These are phyloP conservation scores for Penicillium malachiteum DNA, from an alignment of 495 filamentous ascomycete genomes.

Conservation along the genomic window DNA sequence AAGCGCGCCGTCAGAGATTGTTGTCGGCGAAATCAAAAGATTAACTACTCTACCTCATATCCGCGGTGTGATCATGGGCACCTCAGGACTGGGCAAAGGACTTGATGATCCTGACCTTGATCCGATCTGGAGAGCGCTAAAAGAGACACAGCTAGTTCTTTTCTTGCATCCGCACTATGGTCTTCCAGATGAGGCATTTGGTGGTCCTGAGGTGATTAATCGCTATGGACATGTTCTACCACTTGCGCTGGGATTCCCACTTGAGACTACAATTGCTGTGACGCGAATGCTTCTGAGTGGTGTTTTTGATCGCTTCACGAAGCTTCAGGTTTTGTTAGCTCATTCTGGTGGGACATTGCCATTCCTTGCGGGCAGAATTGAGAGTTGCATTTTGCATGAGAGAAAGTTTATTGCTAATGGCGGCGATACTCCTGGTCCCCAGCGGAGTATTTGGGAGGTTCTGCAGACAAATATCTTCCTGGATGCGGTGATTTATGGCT, in stretches of 20 bases:
- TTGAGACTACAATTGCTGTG: conserved; percentile 92
- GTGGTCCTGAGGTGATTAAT: conserved; percentile 47
- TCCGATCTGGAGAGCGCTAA: conserved; percentile 66
- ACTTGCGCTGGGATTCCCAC: conserved; percentile 82
- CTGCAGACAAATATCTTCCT: conserved; percentile 84
- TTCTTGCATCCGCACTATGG: conserved; percentile 97
- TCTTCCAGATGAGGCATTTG: conserved; percentile 75
- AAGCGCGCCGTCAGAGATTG: conserved; percentile 62
- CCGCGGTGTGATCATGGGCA: conserved; percentile 84
- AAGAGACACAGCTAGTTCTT: conserved; percentile 60
- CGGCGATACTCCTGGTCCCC: conserved; percentile 49
- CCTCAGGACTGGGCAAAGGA: conserved; percentile 74
- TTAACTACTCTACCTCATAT: conserved; percentile 63
- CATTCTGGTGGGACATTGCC: conserved; percentile 89
- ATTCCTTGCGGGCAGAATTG: conserved; percentile 84
- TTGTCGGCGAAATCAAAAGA: conserved; percentile 59
- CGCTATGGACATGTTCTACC: conserved; percentile 88
- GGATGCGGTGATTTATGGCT: conserved; percentile 82
- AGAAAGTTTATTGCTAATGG: conserved; percentile 59
- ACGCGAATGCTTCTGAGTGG: conserved; percentile 81
- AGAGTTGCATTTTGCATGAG: conserved; percentile 86
- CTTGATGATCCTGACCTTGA: conserved; percentile 76
- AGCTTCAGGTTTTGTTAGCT: conserved; percentile 74
- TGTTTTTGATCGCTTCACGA: conserved; percentile 76
- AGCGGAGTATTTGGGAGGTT: conserved; percentile 69